Evolutionary conservation across 805 yeast species (phyloP).

Genomic region (Hanseniaspora pseudoguilliermondii): DNA sequence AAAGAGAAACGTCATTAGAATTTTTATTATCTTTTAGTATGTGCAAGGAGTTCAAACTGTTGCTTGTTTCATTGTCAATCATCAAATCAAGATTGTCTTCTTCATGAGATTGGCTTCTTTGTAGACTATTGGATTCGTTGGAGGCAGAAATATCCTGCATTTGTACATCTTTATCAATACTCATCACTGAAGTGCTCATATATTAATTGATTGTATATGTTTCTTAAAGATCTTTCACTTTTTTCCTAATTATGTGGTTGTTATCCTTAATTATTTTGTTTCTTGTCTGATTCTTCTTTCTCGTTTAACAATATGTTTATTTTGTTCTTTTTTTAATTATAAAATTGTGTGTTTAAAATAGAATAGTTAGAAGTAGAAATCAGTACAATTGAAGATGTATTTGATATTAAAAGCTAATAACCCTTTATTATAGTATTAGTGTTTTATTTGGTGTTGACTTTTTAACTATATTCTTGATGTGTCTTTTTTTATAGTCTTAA

Average conservation of each 20-base stretch:
- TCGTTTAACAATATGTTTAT: too few species aligned
- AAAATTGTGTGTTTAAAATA: too few species aligned
- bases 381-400: too few species aligned
- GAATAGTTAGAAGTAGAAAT: too few species aligned
- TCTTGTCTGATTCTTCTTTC: too few species aligned
- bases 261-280: too few species aligned
- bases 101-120: conserved; percentile 9
- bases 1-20: conserved; percentile 20
- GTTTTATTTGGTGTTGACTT: too few species aligned
- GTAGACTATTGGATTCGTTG: not conserved
- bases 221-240: not conserved
- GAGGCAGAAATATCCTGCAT: conserved; percentile 58
- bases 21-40: conserved; percentile 26
- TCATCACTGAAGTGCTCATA: conserved; percentile 33
- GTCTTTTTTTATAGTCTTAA: too few species aligned
- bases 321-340: too few species aligned
- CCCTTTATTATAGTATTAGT: too few species aligned
- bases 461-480: too few species aligned
- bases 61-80: conserved; percentile 3
- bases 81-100: conserved; percentile 4
- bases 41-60: conserved; percentile 18
- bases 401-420: too few species aligned
- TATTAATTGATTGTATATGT: not conserved
- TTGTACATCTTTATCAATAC: conserved; percentile 66
- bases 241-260: not conserved